Evolutionary conservation across 2,329 filamentous ascomycete species (phyloP), one percentile per base, ranked within the genome.

Genomic region (Chaetothyriales sp.): DNA sequence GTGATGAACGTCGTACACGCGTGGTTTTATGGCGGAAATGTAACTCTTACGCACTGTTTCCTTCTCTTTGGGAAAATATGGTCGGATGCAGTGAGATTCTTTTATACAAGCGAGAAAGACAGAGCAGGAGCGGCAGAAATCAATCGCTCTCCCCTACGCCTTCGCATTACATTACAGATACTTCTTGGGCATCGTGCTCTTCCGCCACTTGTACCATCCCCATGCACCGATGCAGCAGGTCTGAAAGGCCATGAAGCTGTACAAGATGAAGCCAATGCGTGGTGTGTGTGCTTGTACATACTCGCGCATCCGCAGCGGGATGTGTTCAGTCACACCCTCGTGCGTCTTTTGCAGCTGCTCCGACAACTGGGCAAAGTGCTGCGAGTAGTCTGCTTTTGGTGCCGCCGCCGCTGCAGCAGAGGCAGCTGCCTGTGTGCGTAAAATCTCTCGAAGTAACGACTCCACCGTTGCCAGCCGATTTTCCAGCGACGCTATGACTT

Each of bases 131-230:
- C 22, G 22, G 28, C 5, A 8, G 10, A 12, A 46, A 7, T 12
- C 10, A 39, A 39, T 39, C 32, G 2, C 10, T 39, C 10, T 10
- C 32, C 18, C 46, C 18, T 52, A 15, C 47, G 53, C 64, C 22
- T 25, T 6, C 22, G 3, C 22, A 3, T 25, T 25, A 25, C 22
- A 25, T 25, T 73, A 95, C 64, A 95, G 70, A 67, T 88, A 95
- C 71, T 95, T 95, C 76, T 95, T 95, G n/a, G 86, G 86, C 66
- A 80, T 79, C 56, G 74, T 80, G 42, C 78, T 74, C 68, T 83
- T 79, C 63, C 83, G 81, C 60, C 80, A 77, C 76, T 94, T 94
- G 70, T 95, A 95, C 53, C 81, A 64, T 39, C 86, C 66, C 63
- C 89, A 95, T 1, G 74, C 77, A 1, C 68, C 79, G 0, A 79